phyloP scores from a whole-genome alignment of 2,329 filamentous ascomycete genomes.

The Fusarium palustre region DNA sequence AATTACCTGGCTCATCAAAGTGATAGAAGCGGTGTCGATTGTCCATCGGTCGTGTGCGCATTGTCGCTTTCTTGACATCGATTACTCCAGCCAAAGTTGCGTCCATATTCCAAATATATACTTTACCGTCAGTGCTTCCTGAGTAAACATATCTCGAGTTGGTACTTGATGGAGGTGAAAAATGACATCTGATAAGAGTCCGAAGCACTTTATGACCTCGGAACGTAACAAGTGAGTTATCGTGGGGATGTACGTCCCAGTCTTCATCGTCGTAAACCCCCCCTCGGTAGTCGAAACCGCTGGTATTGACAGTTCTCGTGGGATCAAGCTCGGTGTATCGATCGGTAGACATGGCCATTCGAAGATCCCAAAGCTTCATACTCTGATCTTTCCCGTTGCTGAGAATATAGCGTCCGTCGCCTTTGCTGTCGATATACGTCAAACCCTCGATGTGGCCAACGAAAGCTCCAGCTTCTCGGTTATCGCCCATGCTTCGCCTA shows the following conservation, averaged over 20 bases:
- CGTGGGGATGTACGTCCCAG: slow-evolving; percentile 75
- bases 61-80: slow-evolving; percentile 79
- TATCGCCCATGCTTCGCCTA: slow-evolving; percentile 88
- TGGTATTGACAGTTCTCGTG: slow-evolving; percentile 63
- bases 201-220: slow-evolving; percentile 88
- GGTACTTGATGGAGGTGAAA: slow-evolving; percentile 86
- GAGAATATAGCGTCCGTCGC: slow-evolving; percentile 83
- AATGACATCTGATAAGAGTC: slow-evolving; percentile 94
- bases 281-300: slow-evolving; percentile 80
- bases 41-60: slow-evolving; percentile 68
- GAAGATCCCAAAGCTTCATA: slow-evolving; percentile 96
- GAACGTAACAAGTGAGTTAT: slow-evolving; percentile 95
- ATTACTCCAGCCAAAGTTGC: slow-evolving; percentile 83
- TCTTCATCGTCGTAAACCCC: slow-evolving; percentile 72
- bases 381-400: slow-evolving; percentile 96
- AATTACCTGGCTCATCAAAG: slow-evolving; percentile 66
- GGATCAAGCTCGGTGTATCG: slow-evolving; percentile 69
- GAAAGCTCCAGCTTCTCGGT: slow-evolving; percentile 75
- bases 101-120: slow-evolving; percentile 94
- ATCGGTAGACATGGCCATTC: slow-evolving; percentile 85
- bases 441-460: slow-evolving; percentile 74
- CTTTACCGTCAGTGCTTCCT: slow-evolving; percentile 88
- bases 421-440: slow-evolving; percentile 77
- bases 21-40: slow-evolving; percentile 67
- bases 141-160: slow-evolving; percentile 94